A percentile compares a stretch with the other conserved stretches of the same genome.
Evolutionary conservation across 2,329 filamentous ascomycete genomes (phyloP).

Genomic region (Trichoderma guizhouense): DNA sequence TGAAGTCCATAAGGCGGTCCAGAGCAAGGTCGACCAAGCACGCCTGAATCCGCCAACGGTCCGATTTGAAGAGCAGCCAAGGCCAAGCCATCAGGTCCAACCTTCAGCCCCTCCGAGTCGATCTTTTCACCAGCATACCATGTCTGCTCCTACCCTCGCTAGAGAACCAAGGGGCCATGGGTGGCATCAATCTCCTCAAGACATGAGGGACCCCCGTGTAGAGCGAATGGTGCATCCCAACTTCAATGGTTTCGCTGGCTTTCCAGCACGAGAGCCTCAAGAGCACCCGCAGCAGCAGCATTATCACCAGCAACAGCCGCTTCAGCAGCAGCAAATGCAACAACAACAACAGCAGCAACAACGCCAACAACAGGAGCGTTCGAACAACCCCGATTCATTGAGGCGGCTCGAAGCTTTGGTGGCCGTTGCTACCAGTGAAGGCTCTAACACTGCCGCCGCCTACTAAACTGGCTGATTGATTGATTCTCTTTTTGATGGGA

Average conservation of each 20-base stretch:
- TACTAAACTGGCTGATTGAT: constrained; percentile 28
- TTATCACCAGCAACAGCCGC: background rate
- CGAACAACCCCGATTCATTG: constrained; percentile 33
- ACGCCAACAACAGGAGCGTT: constrained; percentile 26
- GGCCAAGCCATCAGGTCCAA: constrained; percentile 32
- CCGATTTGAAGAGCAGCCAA: constrained; percentile 51
- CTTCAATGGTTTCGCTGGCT: constrained; percentile 49
- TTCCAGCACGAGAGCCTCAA: constrained; percentile 39
- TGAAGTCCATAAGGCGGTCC: constrained; percentile 53
- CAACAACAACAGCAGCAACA: constrained; percentile 22
- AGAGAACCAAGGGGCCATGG: constrained; percentile 64
- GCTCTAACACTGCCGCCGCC: constrained; percentile 40
- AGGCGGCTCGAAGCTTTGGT: constrained; percentile 42
- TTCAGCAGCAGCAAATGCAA: background rate
- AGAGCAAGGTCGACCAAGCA: constrained; percentile 52
- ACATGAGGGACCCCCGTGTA: constrained; percentile 43
- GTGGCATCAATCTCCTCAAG: constrained; percentile 45
- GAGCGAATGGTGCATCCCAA: constrained; percentile 59
- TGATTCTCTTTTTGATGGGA: background rate
- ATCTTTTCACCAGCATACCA: constrained; percentile 53
- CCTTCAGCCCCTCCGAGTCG: constrained; percentile 30
- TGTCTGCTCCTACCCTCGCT: constrained; percentile 55
- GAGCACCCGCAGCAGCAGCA: constrained; percentile 22
- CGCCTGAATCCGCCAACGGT: constrained; percentile 47
- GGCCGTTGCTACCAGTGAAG: constrained; percentile 44